Base-by-base conservation (phyloP, 768 basidiomycete species). In the Gyrodon lividus region DNA sequence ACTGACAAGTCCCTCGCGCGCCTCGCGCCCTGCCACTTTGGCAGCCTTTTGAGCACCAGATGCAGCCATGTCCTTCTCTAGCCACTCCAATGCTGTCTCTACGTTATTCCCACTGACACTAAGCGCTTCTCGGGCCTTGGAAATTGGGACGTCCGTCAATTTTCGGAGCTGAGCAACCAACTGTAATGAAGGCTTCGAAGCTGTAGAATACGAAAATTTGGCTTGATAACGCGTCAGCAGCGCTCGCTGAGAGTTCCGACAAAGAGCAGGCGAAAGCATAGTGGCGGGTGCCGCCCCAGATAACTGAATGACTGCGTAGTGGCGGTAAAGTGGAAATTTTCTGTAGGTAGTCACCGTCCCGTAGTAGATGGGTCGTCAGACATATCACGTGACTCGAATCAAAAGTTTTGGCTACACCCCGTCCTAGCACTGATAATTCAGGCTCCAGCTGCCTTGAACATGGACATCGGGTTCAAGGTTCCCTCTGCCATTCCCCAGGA, bases 111-210 rank as follows among this genome's bases (percentile, higher is more conserved):
- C 79, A 26, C 83, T 78, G 23, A 84, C 82, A 46, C 70, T 66
- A 46, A 98, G 86, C 2, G 96, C 95, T 67, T 95, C 89, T 33
- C 87, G 83, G 26, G 95, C 96, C 73, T 93, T 92, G 40, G 79
- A 76, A 57, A 98, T 83, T 7, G 94, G 90, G 43, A 93, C 89
- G 43, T 85, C 83, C 40, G 80, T 87, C 60, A 78, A 76, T 68
- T 89, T 90, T 57, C 96, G 83, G 37, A 98, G 80, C 67, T 92
- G 83, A 1, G 89, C 88, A 57, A 98, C 85, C 49, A 95, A 83
- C 48, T 86, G 82, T 28, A 92, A 66, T 12, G 88, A 78, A 0
- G 86, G 75, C 63, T 86, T 91, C 48, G 70, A 59, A 19, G 63
- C 50, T 5, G 83, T 79, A 14, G 86, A 84, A 67, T 87, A 88